Conservation (phyloP, 2,329 filamentous ascomycete species). For the Amylocarpus encephaloides region DNA sequence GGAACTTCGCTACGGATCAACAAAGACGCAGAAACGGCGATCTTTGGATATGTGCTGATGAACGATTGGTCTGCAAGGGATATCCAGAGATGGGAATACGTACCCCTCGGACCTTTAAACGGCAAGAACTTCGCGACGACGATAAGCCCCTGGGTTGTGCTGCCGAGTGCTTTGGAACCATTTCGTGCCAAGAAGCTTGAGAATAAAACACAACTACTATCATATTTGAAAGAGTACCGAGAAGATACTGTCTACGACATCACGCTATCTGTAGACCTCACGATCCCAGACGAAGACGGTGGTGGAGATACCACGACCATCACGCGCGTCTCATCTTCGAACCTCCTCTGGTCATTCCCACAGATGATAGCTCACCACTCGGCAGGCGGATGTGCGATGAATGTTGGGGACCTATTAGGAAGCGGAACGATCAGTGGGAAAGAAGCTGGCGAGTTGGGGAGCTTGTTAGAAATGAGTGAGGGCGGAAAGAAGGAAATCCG, state of each 20-base stretch:
- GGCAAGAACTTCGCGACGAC: constrained; percentile 77
- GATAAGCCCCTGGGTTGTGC: constrained; percentile 73
- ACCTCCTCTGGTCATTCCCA: constrained; percentile 75
- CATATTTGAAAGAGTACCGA: constrained; percentile 54
- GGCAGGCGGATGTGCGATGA: constrained; percentile 68
- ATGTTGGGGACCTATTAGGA: constrained; percentile 67
- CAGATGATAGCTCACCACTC: constrained; percentile 80
- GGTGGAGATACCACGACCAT: constrained; percentile 47
- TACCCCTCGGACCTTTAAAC: constrained; percentile 76
- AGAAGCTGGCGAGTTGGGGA: constrained; percentile 49
- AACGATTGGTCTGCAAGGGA: constrained; percentile 86
- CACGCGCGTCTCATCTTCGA: constrained; percentile 52
- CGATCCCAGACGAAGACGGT: constrained; percentile 38
- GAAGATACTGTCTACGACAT: constrained; percentile 61
- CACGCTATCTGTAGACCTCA: constrained; percentile 58
- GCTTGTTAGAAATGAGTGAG: constrained; percentile 65
- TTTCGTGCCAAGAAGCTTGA: constrained; percentile 50
- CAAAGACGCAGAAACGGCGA: constrained; percentile 52
- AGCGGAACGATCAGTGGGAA: constrained; percentile 72
- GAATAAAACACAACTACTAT: constrained; percentile 48
- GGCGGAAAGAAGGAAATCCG: constrained; percentile 61
- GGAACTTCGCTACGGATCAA: constrained; percentile 56
- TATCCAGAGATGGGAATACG: constrained; percentile 78
- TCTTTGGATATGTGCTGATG: constrained; percentile 76
- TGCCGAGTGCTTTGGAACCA: constrained; percentile 68